These are phyloP conservation scores for Neofusicoccum umdonicola DNA, from an alignment of 2,329 filamentous ascomycete species.

Conservation along the genomic window DNA sequence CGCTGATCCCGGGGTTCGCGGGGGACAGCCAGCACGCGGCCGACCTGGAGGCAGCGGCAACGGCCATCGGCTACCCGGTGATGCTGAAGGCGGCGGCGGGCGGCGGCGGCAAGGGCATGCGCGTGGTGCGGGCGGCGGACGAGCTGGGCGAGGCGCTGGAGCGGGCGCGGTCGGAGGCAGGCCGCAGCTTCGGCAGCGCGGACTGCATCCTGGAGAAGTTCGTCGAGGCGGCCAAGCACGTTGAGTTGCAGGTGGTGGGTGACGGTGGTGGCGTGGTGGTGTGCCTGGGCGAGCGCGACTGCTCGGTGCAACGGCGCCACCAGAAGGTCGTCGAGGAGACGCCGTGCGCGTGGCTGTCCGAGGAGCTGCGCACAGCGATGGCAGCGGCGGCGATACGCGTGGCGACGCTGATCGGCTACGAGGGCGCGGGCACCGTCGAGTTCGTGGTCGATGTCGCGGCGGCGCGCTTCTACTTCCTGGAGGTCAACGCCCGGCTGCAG, in stretches of 20 bases:
- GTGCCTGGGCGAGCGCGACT: constrained; percentile 81
- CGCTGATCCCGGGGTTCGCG: constrained; percentile 54
- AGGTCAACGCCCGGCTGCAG: constrained; percentile 59
- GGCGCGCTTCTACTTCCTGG: constrained; percentile 69
- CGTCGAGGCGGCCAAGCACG: constrained; percentile 74
- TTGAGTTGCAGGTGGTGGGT: constrained; percentile 89
- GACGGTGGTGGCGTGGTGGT: constrained; percentile 76
- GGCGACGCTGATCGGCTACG: constrained; percentile 61
- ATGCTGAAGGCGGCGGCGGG: constrained; percentile 61
- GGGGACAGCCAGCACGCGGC: constrained; percentile 48
- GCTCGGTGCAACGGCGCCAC: constrained; percentile 80
- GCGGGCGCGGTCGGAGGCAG: constrained; percentile 70
- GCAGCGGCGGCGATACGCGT: constrained; percentile 67
- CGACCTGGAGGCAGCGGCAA: constrained; percentile 43
- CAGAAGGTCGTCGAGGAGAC: constrained; percentile 92
- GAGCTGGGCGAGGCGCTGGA: constrained; percentile 70
- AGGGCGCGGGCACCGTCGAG: constrained; percentile 83
- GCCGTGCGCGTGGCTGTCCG: constrained; percentile 66
- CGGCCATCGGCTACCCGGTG: constrained; percentile 51
- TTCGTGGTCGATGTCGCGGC: constrained; percentile 82
- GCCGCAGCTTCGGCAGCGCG: constrained; percentile 77
- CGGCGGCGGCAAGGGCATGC: constrained; percentile 78
- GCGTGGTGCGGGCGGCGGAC: constrained; percentile 65
- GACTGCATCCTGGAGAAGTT: constrained; percentile 84
- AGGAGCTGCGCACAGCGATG: constrained; percentile 54